Base-by-base conservation (phyloP, 2,329 filamentous ascomycete species). In the Xylogone sp. region DNA sequence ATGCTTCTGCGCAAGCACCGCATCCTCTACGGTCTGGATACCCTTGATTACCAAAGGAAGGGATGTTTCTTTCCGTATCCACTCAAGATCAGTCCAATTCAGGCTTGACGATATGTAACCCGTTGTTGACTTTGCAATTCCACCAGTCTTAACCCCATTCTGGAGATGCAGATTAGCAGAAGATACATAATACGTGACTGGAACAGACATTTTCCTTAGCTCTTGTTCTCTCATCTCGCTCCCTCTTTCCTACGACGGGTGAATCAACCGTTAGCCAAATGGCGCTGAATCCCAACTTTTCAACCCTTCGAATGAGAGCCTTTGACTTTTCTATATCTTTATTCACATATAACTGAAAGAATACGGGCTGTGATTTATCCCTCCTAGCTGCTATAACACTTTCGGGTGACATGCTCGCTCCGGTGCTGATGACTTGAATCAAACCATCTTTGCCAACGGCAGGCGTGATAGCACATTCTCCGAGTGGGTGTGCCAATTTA, bases 271-370 rank as follows among this genome's bases (percentile, higher is more conserved):
- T 45, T 20, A 45, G 22, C 43, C 43, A 45, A 20, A 45, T 45
- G 16, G 43, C 18, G 18, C 43, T 12, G n/a, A 45, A 21, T 3
- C 43, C 43, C 6, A 27, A 13, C 12, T 22, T 45, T 21, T 45
- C 43, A 21, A 24, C 29, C 27, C 45, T 46, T 46, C 60, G 62
- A 2, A 84, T 64, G 1, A 82, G 65, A 1, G 66, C 63, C 48
- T 73, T 73, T 3, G 78, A 76, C 48, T 77, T 74, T 4, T 58
- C 47, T 0, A 77, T 71, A 54, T 81, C 69, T 55, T 74, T 75
- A 63, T 82, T 74, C 46, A 82, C 75, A 58, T 83, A 84, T 7
- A 84, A 70, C 61, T 83, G 80, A 59, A 81, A 81, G 68, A 80
- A 78, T 49, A 76, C 34, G 5, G 34, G 34, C 13, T 39, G 34